A percentile compares a stretch with the other conserved stretches of the same genome.
Conservation (phyloP, 2,329 filamentous ascomycete genomes). For the Neopestalotiopsis rosae region DNA sequence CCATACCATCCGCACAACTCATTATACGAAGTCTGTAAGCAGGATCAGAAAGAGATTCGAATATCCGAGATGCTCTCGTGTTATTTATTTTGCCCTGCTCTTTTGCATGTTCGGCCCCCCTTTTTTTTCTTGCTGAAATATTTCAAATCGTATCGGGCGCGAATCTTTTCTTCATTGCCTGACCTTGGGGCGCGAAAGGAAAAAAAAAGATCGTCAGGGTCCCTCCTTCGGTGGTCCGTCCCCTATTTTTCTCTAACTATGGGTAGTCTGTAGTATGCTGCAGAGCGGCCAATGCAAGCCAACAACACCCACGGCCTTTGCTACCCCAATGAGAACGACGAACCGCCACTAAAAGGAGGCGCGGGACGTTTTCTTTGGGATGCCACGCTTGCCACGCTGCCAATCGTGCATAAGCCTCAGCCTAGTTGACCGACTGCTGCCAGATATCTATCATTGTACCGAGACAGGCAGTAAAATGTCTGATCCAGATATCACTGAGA, state of each 20-base stretch:
- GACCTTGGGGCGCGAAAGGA: neutral
- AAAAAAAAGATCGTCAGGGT: conserved; percentile 16
- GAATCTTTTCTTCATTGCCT: neutral
- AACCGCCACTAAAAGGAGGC: conserved; percentile 2
- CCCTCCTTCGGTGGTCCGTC: neutral
- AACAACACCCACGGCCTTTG: neutral
- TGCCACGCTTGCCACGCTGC: neutral
- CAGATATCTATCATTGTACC: neutral
- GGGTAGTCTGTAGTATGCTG: neutral
- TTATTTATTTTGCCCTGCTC: too few species aligned
- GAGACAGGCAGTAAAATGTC: neutral
- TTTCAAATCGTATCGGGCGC: too few species aligned
- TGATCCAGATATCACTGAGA: neutral
- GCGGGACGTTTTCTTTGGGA: neutral
- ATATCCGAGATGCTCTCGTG: too few species aligned
- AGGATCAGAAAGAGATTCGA: too few species aligned
- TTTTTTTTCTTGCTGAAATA: too few species aligned
- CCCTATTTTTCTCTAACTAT: neutral
- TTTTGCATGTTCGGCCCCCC: too few species aligned
- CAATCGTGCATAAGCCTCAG: neutral
- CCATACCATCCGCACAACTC: too few species aligned
- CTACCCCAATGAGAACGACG: neutral
- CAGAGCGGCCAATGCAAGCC: neutral
- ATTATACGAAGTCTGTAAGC: too few species aligned
- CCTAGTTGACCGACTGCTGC: neutral